Conservation (phyloP, 2,329 filamentous ascomycete genomes). For the Fusarium metavorans region DNA sequence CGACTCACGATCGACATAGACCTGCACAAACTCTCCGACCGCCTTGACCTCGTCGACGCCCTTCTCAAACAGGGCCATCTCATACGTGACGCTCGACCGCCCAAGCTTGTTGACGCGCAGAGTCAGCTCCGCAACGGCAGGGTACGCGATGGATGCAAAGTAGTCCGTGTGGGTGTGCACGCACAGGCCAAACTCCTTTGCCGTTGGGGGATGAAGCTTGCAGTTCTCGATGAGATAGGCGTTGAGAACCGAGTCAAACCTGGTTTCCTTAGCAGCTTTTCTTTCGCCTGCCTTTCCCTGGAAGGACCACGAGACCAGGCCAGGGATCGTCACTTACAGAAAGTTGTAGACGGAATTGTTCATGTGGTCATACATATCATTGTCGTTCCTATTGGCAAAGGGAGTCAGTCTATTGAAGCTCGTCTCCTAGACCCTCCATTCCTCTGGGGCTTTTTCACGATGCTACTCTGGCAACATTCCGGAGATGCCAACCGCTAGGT, state of each 20-base stretch:
- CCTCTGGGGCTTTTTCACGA: conserved; percentile 1
- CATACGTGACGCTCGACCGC: conserved; percentile 88
- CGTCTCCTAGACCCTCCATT: conserved; percentile 11
- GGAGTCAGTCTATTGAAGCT: conserved; percentile 26
- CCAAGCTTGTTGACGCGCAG: conserved; percentile 87
- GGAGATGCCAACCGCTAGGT: conserved; percentile 3
- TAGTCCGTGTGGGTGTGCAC: conserved; percentile 90
- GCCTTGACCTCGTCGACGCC: conserved; percentile 79
- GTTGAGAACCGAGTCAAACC: conserved; percentile 92
- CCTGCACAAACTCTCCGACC: conserved; percentile 87
- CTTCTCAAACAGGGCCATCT: conserved; percentile 86
- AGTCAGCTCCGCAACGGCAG: conserved; percentile 83
- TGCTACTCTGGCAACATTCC: conserved; percentile 21
- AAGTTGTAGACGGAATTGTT: conserved; percentile 92
- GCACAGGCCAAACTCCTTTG: conserved; percentile 82
- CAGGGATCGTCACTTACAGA: conserved; percentile 61
- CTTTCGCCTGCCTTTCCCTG: not conserved
- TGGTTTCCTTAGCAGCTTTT: conserved; percentile 44
- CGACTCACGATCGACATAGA: conserved; percentile 83
- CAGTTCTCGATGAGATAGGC: conserved; percentile 86
- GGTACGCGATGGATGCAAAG: conserved; percentile 84
- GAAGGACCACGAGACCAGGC: not conserved
- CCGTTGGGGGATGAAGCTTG: conserved; percentile 76
- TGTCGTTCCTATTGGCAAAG: conserved; percentile 76
- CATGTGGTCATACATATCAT: conserved; percentile 95